Base-by-base conservation (phyloP, 2,329 filamentous ascomycete species). In the Aspergillus persii region DNA sequence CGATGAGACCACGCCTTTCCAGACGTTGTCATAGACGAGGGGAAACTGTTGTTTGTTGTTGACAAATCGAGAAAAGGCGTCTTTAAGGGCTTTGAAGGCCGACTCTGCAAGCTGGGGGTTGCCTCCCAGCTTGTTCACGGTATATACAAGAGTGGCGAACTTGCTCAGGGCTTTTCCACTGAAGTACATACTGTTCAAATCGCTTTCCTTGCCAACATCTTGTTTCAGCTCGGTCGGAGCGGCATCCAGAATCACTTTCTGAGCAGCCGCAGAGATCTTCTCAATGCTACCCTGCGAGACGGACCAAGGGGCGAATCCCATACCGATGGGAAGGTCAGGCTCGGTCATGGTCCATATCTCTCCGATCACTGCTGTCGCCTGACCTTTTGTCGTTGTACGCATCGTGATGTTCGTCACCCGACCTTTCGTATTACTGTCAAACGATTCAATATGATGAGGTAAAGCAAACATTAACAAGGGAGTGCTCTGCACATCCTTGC, bases 141-240 rank as follows among this genome's bases (percentile, higher is more conserved):
- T 84, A 67, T 89, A 88, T 44, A 91, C 77, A 30, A 93, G 79
- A 15, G 80, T 80, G 0, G 89, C 90, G 73, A 92, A 93, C 71
- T 94, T 94, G 62, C 87, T 89, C 18, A 95, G 77, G 1, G 86
- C 89, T 81, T 94, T 98, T 66, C 95, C 95, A 66, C 90, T 90
- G 74, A 89, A 97, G 76, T 98, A 98, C 86, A 96, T 93, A 41
- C 92, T 96, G 71, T 94, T 85, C 39, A 91, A 79, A 63, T 95
- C 85, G 4, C 86, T 86, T 69, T 95, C 88, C 0, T 79, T 78
- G n/a, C 80, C 75, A 75, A 97, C 91, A 71, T 92, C 83, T 74
- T 95, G 88, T 0, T 85, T 83, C 0, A 96, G 79, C 73, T 99
- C 95, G 23, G 81, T 83, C n/a, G 82, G 80, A 1, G 91, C 89